These are phyloP conservation scores for Choiromyces venosus DNA, from an alignment of 495 filamentous ascomycete genomes.

Conservation along the genomic window DNA sequence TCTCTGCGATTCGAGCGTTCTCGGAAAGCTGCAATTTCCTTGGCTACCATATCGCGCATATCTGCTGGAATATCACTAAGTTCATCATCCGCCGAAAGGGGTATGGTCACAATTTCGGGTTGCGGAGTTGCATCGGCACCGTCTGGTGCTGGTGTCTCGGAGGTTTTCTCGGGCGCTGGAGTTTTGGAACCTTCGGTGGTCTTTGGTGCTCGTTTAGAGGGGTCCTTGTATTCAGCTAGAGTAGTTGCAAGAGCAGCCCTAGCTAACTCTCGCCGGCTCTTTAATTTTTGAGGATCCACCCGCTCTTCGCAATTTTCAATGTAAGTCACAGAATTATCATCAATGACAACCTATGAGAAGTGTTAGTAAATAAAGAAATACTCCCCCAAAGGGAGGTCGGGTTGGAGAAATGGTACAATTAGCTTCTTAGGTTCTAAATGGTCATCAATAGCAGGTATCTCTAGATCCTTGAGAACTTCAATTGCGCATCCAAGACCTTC, in stretches of 20 bases:
- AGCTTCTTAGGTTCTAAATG: conserved; percentile 31
- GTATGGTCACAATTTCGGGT: conserved; percentile 83
- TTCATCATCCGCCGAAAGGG: conserved; percentile 85
- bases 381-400: too few relatives aligned
- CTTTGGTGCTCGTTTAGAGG: conserved; percentile 52
- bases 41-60: conserved; percentile 92
- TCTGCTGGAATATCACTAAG: conserved; percentile 91
- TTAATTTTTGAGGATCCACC: conserved; percentile 60
- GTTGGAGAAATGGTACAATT: conserved; percentile 18
- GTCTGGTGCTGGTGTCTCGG: conserved; percentile 47
- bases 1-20: conserved; percentile 83
- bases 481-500: conserved; percentile 82
- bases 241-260: conserved; percentile 57
- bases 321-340: conserved; percentile 71
- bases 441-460: conserved; percentile 61
- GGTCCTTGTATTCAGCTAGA: conserved; percentile 67
- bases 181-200: conserved; percentile 32
- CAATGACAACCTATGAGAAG: conserved; percentile 69
- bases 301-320: conserved; percentile 69
- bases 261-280: conserved; percentile 63
- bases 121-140: conserved; percentile 43
- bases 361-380: conserved; percentile 19
- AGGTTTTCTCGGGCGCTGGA: conserved; percentile 44
- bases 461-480: conserved; percentile 76
- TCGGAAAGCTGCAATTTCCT: conserved; percentile 89